phyloP scores from a whole-genome alignment of 1,284 basidiomycete species.

The Ceratobasidium sp. region DNA sequence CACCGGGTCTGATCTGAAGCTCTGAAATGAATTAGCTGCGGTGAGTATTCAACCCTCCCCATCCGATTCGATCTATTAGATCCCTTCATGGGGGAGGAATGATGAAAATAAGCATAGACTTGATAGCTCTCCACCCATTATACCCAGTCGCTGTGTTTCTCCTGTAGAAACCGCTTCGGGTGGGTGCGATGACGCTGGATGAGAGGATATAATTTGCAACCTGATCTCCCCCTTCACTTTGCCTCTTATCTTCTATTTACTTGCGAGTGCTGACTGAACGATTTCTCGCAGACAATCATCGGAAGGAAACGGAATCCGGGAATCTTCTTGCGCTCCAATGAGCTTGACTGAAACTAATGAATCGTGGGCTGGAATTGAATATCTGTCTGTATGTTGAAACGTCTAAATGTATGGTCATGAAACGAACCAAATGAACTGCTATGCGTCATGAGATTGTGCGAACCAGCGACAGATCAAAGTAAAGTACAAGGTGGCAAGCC shows the following conservation, averaged over 20 bases:
- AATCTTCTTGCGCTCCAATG: neutral
- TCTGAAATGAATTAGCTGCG: too few relatives aligned
- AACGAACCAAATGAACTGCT: constrained; percentile 8
- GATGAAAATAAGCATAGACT: constrained; percentile 34
- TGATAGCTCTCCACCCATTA: constrained; percentile 31
- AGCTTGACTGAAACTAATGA: neutral
- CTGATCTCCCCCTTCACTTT: constrained; percentile 8
- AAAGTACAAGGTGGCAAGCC: neutral
- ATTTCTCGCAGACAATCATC: neutral
- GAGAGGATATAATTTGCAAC: constrained; percentile 38
- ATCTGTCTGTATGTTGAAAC: neutral
- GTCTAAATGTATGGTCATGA: neutral
- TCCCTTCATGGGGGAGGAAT: neutral
- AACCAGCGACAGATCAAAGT: constrained; percentile 27
- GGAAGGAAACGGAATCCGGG: too few relatives aligned
- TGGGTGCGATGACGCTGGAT: constrained; percentile 39
- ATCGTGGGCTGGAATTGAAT: too few relatives aligned
- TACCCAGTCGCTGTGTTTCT: constrained; percentile 22
- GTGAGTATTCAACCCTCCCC: neutral
- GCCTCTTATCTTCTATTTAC: neutral
- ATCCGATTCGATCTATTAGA: neutral
- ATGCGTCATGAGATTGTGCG: constrained; percentile 32
- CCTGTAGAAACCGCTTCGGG: constrained; percentile 21
- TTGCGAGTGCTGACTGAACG: neutral
- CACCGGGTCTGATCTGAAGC: too few relatives aligned